These are phyloP conservation scores for Pseudogymnoascus sp. DNA, from an alignment of 2,329 filamentous ascomycete genomes.

Conservation along the genomic window DNA sequence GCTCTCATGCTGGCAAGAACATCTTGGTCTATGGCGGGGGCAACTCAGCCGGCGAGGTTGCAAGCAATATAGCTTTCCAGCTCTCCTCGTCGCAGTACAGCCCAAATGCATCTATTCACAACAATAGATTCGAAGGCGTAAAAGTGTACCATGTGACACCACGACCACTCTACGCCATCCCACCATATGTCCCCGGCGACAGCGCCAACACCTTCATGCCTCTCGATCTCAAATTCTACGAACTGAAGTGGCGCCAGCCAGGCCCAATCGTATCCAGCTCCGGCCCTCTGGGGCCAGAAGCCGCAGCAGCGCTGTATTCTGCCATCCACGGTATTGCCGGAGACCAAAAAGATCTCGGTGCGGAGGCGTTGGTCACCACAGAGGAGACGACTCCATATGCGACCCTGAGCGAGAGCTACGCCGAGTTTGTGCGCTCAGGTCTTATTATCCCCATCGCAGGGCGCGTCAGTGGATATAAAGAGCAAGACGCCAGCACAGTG, in stretches of 20 bases:
- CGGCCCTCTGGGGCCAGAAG: conserved; percentile 54
- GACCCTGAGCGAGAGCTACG: conserved; percentile 19
- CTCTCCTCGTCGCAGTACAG: conserved; percentile 31
- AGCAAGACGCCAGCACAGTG: not conserved
- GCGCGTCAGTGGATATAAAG: conserved; percentile 7
- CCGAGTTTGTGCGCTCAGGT: conserved; percentile 18
- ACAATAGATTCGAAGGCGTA: not conserved
- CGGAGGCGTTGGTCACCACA: conserved; percentile 10
- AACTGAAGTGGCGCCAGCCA: conserved; percentile 53
- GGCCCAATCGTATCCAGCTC: conserved; percentile 54
- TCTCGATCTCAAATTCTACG: conserved; percentile 65
- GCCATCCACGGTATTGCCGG: conserved; percentile 44
- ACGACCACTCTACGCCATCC: not conserved
- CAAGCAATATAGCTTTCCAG: conserved; percentile 24
- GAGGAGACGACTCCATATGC: conserved; percentile 16
- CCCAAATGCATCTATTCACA: not conserved
- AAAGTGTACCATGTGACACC: not conserved
- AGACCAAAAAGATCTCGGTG: conserved; percentile 9
- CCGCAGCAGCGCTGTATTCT: conserved; percentile 46
- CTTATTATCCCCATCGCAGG: conserved; percentile 17
- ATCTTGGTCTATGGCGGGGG: conserved; percentile 11
- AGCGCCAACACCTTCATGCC: conserved; percentile 52
- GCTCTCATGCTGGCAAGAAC: not conserved
- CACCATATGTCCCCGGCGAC: not conserved
- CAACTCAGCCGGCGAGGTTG: conserved; percentile 12